These are phyloP conservation scores for Bjerkandera adusta DNA, from an alignment of 1,284 basidiomycete species.

Conservation along the genomic window DNA sequence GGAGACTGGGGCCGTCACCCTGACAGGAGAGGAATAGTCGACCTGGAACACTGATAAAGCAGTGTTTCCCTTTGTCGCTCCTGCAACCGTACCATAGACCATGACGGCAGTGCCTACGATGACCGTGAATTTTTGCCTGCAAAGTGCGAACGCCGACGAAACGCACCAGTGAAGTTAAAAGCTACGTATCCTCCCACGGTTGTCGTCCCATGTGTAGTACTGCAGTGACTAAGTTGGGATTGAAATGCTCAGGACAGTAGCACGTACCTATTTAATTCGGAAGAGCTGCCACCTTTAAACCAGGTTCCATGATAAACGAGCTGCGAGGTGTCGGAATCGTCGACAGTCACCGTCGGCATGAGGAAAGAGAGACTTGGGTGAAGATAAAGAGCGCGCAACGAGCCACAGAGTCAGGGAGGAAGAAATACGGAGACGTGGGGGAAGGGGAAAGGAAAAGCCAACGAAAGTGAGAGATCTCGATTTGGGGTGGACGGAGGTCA, in stretches of 20 bases:
- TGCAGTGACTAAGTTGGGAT: background rate
- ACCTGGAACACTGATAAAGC: background rate
- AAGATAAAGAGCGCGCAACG: no score
- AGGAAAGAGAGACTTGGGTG: no score
- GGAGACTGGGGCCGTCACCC: background rate
- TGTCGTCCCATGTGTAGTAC: background rate
- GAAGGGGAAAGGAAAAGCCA: no score
- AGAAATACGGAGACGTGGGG: no score
- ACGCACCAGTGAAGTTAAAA: constrained; percentile 1
- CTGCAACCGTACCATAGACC: background rate
- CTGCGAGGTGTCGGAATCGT: background rate
- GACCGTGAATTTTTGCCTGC: background rate
- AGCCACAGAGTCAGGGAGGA: no score
- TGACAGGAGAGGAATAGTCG: background rate
- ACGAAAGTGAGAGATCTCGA: no score
- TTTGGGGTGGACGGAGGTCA: no score
- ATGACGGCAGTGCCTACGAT: background rate
- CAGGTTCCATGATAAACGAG: background rate
- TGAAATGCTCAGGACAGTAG: background rate
- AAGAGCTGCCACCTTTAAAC: background rate
- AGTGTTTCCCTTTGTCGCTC: background rate
- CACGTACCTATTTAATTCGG: background rate
- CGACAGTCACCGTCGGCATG: background rate
- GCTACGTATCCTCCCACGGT: background rate
- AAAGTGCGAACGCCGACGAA: background rate